phyloP scores from a whole-genome alignment of 1,139 yeast genomes.

The Yamadazyma atlantica region DNA sequence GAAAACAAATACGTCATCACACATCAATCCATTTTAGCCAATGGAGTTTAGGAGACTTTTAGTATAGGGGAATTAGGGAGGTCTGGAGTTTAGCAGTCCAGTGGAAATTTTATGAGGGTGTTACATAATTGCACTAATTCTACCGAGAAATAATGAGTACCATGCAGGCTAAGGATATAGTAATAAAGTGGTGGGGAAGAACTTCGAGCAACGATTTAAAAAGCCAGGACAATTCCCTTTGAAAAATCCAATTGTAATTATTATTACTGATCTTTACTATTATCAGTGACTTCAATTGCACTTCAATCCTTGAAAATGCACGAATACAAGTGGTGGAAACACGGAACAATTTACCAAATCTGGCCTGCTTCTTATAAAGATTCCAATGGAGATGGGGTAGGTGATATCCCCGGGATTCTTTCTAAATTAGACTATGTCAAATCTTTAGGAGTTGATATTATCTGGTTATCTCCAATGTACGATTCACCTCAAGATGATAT shows the following conservation, averaged over 20 bases:
- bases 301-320: not conserved
- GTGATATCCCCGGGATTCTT: slow-evolving; percentile 56
- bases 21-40: too few relatives aligned
- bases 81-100: not conserved
- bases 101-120: too few relatives aligned
- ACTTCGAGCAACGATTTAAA: not conserved
- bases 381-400: slow-evolving; percentile 57
- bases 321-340: slow-evolving; percentile 52
- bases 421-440: slow-evolving; percentile 53
- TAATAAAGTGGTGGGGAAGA: not conserved
- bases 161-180: not conserved
- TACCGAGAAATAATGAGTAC: not conserved
- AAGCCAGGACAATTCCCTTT: not conserved
- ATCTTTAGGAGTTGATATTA: slow-evolving; percentile 49
- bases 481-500: slow-evolving; percentile 62
- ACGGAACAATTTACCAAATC: slow-evolving; percentile 54
- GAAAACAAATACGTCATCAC: not conserved
- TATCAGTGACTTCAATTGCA: not conserved
- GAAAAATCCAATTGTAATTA: not conserved
- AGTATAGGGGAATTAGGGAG: not conserved
- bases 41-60: not conserved
- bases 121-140: not conserved
- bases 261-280: not conserved
- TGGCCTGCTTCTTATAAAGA: slow-evolving; percentile 62
- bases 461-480: slow-evolving; percentile 61